Conservation (phyloP, 805 yeast species). For the Pichia occidentalis region DNA sequence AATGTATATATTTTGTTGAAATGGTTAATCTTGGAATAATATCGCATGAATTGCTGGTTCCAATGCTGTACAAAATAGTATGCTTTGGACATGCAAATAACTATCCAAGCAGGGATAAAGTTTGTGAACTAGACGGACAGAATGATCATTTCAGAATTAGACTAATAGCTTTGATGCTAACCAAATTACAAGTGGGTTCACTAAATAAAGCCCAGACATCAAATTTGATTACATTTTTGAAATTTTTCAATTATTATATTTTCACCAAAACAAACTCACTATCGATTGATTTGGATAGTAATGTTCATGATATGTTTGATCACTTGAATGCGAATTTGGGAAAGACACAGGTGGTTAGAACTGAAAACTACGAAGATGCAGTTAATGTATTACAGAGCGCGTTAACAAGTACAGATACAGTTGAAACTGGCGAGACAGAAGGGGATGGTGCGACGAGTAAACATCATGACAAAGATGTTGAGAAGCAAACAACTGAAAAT, state of each 20-base stretch:
- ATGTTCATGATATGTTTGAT: conserved; percentile 34
- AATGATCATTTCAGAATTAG: conserved; percentile 69
- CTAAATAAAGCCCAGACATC: conserved; percentile 14
- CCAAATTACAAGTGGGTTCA: conserved; percentile 18
- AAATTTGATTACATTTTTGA: conserved; percentile 37
- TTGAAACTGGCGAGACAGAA: conserved; percentile 13
- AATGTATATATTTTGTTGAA: conserved; percentile 53
- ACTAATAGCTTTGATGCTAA: conserved; percentile 40
- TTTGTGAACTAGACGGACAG: conserved; percentile 49
- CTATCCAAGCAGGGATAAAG: conserved; percentile 41
- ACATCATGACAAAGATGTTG: conserved; percentile 10
- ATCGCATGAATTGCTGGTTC: conserved; percentile 39
- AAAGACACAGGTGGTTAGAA: conserved; percentile 34
- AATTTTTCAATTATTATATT: conserved; percentile 65
- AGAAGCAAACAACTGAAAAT: conserved; percentile 19
- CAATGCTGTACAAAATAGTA: conserved; percentile 48
- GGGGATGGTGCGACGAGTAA: not conserved
- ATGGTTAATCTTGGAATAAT: conserved; percentile 45
- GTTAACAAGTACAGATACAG: conserved; percentile 15
- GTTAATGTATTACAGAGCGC: conserved; percentile 33
- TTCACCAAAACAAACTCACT: conserved; percentile 55
- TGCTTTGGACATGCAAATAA: conserved; percentile 60
- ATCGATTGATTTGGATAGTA: conserved; percentile 46
- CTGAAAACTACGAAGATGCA: conserved; percentile 46
- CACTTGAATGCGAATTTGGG: conserved; percentile 13